Conservation (phyloP, 2,329 filamentous ascomycete genomes). For the Cryoendolithus antarcticus region DNA sequence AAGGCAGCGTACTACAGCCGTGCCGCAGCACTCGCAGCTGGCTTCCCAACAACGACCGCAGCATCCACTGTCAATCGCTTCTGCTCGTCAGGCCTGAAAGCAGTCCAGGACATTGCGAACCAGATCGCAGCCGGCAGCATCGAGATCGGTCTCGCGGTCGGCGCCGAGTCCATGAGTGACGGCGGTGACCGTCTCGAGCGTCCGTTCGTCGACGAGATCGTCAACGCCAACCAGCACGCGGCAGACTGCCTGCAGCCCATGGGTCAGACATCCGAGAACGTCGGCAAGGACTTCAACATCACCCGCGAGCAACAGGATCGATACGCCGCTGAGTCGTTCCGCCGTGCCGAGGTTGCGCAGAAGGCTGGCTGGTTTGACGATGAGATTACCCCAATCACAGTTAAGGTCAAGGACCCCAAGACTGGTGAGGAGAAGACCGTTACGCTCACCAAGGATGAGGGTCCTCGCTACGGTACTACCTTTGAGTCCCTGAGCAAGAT, state of each 20-base stretch:
- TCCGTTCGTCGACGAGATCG: conserved; percentile 67
- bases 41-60: conserved; percentile 80
- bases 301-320: conserved; percentile 67
- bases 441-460: conserved; percentile 75
- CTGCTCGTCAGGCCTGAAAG: conserved; percentile 93
- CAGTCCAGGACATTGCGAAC: conserved; percentile 87
- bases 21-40: conserved; percentile 76
- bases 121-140: conserved; percentile 71
- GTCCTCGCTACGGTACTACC: conserved; percentile 81
- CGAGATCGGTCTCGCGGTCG: conserved; percentile 74
- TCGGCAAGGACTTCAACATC: conserved; percentile 81
- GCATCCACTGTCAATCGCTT: conserved; percentile 84
- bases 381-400: conserved; percentile 82
- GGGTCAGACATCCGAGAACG: conserved; percentile 97
- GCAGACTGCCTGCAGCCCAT: conserved; percentile 85
- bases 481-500: conserved; percentile 73
- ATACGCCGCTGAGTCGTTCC: conserved; percentile 78
- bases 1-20: conserved; percentile 87
- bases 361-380: conserved; percentile 86
- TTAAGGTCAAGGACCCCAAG: conserved; percentile 72
- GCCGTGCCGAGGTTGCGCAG: conserved; percentile 76
- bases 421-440: conserved; percentile 65
- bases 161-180: conserved; percentile 76
- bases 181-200: conserved; percentile 57
- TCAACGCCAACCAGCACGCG: conserved; percentile 60